A percentile compares a stretch with the other conserved stretches of the same genome.
Conservation (phyloP, 179 eudicot species). For the Spinacia oleracea region DNA sequence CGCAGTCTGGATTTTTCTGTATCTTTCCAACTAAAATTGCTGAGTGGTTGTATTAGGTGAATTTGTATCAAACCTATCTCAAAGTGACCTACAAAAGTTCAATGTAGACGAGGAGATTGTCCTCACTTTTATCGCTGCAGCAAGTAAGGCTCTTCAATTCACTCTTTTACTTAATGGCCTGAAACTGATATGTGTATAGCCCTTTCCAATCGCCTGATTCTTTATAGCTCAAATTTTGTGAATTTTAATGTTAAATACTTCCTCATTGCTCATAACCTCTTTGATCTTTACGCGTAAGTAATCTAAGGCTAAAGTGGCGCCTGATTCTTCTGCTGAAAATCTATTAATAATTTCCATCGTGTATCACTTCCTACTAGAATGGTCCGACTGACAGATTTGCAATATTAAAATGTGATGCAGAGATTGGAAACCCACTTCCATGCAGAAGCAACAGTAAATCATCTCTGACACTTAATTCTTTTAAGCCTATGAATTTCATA, state of each 20-base stretch:
- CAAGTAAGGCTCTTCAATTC: constrained; percentile 52
- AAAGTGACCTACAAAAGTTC: constrained; percentile 65
- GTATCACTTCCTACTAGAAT: constrained; percentile 1
- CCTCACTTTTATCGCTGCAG: constrained; percentile 67
- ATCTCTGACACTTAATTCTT: constrained; percentile 6
- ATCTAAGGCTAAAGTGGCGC: not conserved
- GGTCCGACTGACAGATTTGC: constrained; percentile 13
- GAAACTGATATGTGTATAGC: not conserved
- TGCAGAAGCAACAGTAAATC: constrained; percentile 65
- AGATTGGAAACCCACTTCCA: constrained; percentile 64
- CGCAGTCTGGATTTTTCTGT: not conserved
- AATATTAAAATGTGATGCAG: constrained; percentile 51
- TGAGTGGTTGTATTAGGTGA: constrained; percentile 39
- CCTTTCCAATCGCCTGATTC: too few species aligned
- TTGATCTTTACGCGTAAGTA: too few species aligned
- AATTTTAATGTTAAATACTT: too few species aligned
- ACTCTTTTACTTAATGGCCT: not conserved
- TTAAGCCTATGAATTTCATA: not conserved
- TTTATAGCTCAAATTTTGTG: too few species aligned
- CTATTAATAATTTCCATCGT: not conserved
- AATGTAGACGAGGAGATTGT: constrained; percentile 64
- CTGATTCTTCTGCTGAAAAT: not conserved
- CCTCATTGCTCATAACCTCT: too few species aligned
- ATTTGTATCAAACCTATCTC: constrained; percentile 44
- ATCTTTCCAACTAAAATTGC: not conserved